Evolutionary conservation across 345 rosid species (phyloP), one percentile per base, ranked within the genome.

Genomic region (Gossypium sturtianum): DNA sequence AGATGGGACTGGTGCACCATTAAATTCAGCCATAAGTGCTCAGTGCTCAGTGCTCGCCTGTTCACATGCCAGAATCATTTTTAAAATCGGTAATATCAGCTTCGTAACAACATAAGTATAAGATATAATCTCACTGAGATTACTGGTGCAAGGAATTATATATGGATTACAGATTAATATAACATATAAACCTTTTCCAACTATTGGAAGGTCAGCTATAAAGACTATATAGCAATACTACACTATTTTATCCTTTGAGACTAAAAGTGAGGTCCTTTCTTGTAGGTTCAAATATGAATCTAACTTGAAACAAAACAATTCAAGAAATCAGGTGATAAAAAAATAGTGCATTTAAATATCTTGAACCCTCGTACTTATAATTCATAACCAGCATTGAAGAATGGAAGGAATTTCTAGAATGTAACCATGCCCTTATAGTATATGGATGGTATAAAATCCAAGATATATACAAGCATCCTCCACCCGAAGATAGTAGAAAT

Each of bases 41-140:
- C 64, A 49, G 71, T 58, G 47, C 38, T 29, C 38, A 29, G 38
- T 3, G 38, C 29, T 27, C 29, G 70, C 80, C 84, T 82, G 57
- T n/a, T 52, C 20, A 52, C 57, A 52, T 52, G 57, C 57, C 57
- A 52, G 9, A 52, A 52, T 17, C 57, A 52, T 16, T 16, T 66
- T 47, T 5, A 9, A 44, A 52, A 65, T 74, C 47, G 51, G 57
- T 59, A 62, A 47, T 29, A 44, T 41, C 15, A 56, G 34, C 25
- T 25, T 56, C 15, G 7, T 47, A 48, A 62, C 38, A 49, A 54
- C 27, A 48, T 27, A 9, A 56, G 12, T 17, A 66, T 22, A n/a
- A 19, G 16, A 10, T 4, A 17, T 17, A 66, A 20, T 11, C 53
- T 19, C 70, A 45, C 20, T 66, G 38, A 66, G n/a, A 66, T 20